Conservation (phyloP, 2,329 filamentous ascomycete species). For the Annulohypoxylon truncatum region DNA sequence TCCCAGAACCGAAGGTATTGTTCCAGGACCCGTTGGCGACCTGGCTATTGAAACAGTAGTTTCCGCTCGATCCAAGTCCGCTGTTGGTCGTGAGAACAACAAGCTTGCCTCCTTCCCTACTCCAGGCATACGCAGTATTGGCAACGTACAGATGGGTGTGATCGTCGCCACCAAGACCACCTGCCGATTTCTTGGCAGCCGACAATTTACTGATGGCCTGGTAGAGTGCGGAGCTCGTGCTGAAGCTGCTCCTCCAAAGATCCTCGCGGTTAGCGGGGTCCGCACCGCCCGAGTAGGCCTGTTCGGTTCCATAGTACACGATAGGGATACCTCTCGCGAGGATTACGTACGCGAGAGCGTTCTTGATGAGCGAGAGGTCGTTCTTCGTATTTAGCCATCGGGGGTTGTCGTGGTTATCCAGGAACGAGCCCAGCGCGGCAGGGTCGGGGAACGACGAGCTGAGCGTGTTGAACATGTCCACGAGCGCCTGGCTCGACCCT, state of each 20-base stretch:
- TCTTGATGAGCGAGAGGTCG: conserved; percentile 68
- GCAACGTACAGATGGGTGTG: conserved; percentile 58
- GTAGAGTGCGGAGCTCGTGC: conserved; percentile 61
- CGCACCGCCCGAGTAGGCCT: conserved; percentile 63
- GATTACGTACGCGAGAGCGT: conserved; percentile 70
- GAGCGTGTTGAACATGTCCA: conserved; percentile 54
- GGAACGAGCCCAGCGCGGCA: conserved; percentile 61
- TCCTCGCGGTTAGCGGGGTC: conserved; percentile 68
- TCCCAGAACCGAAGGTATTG: conserved; percentile 52
- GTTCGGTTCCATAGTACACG: conserved; percentile 74
- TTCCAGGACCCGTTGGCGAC: conserved; percentile 55
- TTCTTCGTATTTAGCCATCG: conserved; percentile 64
- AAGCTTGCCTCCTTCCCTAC: conserved; percentile 56
- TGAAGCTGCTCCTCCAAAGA: conserved; percentile 65
- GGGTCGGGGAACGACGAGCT: conserved; percentile 56
- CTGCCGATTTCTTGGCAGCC: conserved; percentile 57
- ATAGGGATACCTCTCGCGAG: conserved; percentile 71
- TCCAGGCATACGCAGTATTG: conserved; percentile 58
- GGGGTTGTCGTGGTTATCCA: conserved; percentile 70
- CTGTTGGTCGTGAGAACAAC: conserved; percentile 60
- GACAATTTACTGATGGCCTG: conserved; percentile 59
- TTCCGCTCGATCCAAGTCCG: conserved; percentile 52
- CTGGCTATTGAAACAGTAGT: conserved; percentile 58
- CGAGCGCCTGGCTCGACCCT: conserved; percentile 54
- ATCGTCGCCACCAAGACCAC: conserved; percentile 58